phyloP scores from a whole-genome alignment of 257 asterid species.

The Rehmannia glutinosa region DNA sequence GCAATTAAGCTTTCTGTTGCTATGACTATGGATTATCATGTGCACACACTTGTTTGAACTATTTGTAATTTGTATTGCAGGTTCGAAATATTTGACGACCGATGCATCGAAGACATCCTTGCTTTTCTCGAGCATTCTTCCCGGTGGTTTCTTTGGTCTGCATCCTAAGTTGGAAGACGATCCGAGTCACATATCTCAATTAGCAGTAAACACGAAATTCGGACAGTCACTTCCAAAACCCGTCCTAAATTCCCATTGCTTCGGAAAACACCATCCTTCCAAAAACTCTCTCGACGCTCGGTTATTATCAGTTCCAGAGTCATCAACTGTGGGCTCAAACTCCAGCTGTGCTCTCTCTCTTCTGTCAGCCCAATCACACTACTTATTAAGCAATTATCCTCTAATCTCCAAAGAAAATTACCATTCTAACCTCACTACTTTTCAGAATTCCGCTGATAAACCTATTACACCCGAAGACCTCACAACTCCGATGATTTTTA shows the following conservation, averaged over 20 bases:
- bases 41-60: too few relatives aligned
- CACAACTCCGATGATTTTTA: background rate
- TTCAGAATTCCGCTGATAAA: conserved; percentile 14
- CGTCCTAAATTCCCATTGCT: conserved; percentile 15
- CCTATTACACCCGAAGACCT: too few relatives aligned
- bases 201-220: conserved; percentile 17
- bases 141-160: conserved; percentile 32
- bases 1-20: too few relatives aligned
- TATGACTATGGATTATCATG: too few relatives aligned
- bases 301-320: conserved; percentile 21
- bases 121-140: conserved; percentile 32
- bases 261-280: conserved; percentile 19
- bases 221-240: conserved; percentile 10
- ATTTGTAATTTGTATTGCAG: too few relatives aligned
- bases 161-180: conserved; percentile 27
- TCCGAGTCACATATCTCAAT: conserved; percentile 16
- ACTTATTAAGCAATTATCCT: conserved; percentile 15
- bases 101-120: conserved; percentile 33
- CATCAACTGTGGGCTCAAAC: conserved; percentile 25
- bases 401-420: conserved; percentile 4
- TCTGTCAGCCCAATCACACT: conserved; percentile 63
- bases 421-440: background rate
- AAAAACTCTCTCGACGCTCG: conserved; percentile 16
- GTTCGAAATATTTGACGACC: conserved; percentile 34
- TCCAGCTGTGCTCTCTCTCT: conserved; percentile 68